phyloP scores from a whole-genome alignment of 495 filamentous ascomycete species.

The Penicillium herquei region DNA sequence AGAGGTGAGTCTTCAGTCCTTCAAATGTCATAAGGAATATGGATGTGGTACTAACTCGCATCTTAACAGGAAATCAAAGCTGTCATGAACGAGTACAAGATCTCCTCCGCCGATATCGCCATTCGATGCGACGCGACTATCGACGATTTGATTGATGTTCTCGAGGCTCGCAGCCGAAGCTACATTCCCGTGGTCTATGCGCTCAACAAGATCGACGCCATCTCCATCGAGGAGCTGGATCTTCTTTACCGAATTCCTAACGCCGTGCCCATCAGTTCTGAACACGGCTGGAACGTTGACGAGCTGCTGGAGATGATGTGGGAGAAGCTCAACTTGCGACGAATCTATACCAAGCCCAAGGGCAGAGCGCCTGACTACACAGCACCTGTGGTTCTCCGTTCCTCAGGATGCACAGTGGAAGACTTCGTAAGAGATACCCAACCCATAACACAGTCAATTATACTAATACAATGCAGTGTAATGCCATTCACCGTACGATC shows the following conservation, averaged over 20 bases:
- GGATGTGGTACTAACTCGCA: no score
- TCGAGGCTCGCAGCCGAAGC: constrained; percentile 91
- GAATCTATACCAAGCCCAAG: constrained; percentile 98
- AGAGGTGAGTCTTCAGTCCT: constrained; percentile 52
- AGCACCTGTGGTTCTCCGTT: constrained; percentile 83
- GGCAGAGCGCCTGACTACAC: constrained; percentile 91
- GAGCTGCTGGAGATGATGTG: constrained; percentile 97
- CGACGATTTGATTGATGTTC: constrained; percentile 90
- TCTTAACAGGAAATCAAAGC: constrained; percentile 79
- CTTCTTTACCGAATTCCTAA: constrained; percentile 95
- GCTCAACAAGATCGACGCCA: constrained; percentile 98
- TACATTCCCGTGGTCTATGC: constrained; percentile 99
- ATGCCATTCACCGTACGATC: constrained; percentile 93
- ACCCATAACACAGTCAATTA: constrained; percentile 3
- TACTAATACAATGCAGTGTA: constrained; percentile 63
- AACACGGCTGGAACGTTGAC: constrained; percentile 98
- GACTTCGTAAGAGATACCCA: constrained; percentile 77
- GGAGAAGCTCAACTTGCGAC: constrained; percentile 87
- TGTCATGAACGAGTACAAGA: constrained; percentile 95
- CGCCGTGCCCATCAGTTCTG: constrained; percentile 92
- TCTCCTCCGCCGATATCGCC: constrained; percentile 94
- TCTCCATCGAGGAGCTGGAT: constrained; percentile 96
- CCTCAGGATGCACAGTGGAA: constrained; percentile 82
- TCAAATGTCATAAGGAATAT: neutral
- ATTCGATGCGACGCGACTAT: constrained; percentile 94